Base-by-base conservation (phyloP, 2,329 filamentous ascomycete species). In the Talaromyces funiculosus region DNA sequence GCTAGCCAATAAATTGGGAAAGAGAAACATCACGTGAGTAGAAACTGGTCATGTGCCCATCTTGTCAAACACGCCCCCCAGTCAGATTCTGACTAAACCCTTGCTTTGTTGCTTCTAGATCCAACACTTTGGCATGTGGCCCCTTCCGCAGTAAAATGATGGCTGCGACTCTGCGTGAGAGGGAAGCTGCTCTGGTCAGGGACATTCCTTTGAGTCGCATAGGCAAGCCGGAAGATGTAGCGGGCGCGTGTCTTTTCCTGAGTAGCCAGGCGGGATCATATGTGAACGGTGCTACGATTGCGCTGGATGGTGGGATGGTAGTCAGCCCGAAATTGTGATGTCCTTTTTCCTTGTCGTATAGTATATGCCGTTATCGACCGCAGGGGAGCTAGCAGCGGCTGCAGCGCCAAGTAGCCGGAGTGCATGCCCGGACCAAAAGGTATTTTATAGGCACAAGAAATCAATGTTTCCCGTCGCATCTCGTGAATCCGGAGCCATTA, bases 71-170 rank as follows among this genome's bases (percentile, higher is more conserved):
- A n/a, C 35, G 4, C 26, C 18, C 33, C 31, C 33, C 35, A 16
- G 49, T 35, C 18, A 53, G 58, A 59, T 49, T 35, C 29, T n/a
- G 24, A 26, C 40, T 43, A 57, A 40, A 26, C 38, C 26, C 43
- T 66, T 81, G 84, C 26, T 88, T 33, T 33, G 26, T 22, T 33
- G 5, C 16, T 9, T 33, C 20, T 57, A 79, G 77, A 26, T 82
- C 80, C 64, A 91, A 91, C 69, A 84, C 85, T 3, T 74, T 91
- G 60, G 88, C 88, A 5, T 90, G 87, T 63, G 88, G 88, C 3
- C 87, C 88, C 61, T 83, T 83, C 64, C 75, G 81, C 47, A 80
- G 77, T 31, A 80, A 81, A 51, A 83, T 83, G 81, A 82, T 82
- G 64, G 77, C 75, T n/a, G 81, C 78, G 33, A 82, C 81, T 0